Conservation (phyloP, 2,329 filamentous ascomycete genomes). For the Elsinoe ampelina region DNA sequence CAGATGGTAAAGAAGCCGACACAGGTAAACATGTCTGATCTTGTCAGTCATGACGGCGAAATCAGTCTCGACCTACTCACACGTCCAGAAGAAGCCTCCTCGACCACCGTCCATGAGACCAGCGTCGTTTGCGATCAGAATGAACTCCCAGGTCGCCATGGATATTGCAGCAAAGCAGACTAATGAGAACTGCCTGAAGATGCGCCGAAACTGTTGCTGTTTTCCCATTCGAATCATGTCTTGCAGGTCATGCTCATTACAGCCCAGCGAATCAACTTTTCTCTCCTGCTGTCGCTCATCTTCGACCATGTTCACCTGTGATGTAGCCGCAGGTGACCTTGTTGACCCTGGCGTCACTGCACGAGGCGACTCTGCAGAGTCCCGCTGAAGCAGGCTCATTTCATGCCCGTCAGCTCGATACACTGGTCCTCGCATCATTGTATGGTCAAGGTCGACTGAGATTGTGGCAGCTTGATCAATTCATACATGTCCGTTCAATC, state of each 20-base stretch:
- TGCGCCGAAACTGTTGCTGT: conserved; percentile 38
- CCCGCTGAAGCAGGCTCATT: not conserved
- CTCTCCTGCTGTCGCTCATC: not conserved
- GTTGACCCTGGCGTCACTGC: not conserved
- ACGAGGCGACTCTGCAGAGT: not conserved
- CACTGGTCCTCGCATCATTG: not conserved
- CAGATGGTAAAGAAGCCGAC: conserved; percentile 20
- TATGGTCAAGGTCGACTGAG: not conserved
- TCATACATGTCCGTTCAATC: not conserved
- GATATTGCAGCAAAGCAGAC: conserved; percentile 43
- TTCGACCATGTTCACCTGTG: conserved; percentile 3
- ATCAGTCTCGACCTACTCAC: not conserved
- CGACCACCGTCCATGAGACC: conserved; percentile 21
- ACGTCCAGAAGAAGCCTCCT: conserved; percentile 23
- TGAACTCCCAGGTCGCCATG: conserved; percentile 45
- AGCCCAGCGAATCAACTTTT: conserved; percentile 9
- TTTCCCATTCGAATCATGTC: conserved; percentile 43
- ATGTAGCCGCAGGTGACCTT: conserved; percentile 9
- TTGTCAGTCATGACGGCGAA: not conserved
- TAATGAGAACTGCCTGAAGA: conserved; percentile 41
- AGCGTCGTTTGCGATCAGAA: conserved; percentile 29
- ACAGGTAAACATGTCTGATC: conserved; percentile 19
- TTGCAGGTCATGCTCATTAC: conserved; percentile 25
- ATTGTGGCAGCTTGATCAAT: not conserved
- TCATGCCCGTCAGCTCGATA: not conserved